phyloP scores from a whole-genome alignment of 257 asterid species.

The Scutellaria baicalensis region DNA sequence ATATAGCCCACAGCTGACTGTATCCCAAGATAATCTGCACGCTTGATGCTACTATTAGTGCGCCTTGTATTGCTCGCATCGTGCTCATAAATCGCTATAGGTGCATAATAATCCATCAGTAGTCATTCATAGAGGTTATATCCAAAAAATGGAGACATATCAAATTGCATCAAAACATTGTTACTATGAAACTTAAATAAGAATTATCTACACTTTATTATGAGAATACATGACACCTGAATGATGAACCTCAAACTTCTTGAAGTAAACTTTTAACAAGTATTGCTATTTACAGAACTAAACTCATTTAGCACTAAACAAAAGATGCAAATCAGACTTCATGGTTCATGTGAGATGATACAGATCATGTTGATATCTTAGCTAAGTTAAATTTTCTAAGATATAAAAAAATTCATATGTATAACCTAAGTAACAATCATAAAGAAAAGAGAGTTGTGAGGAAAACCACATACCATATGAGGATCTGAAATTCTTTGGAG shows the following conservation, averaged over 20 bases:
- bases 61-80: constrained; percentile 93
- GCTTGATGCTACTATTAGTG: constrained; percentile 89
- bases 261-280: neutral
- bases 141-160: neutral
- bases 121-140: neutral
- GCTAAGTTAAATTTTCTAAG: neutral
- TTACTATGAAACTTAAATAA: neutral
- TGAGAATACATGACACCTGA: neutral
- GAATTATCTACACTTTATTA: neutral
- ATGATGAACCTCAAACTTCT: neutral
- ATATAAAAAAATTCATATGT: too few relatives aligned
- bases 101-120: constrained; percentile 5
- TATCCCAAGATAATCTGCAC: constrained; percentile 92
- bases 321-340: neutral
- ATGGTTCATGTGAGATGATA: neutral
- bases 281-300: neutral
- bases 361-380: neutral
- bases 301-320: neutral
- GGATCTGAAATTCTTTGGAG: constrained; percentile 66
- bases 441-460: neutral
- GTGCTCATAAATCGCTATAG: constrained; percentile 71
- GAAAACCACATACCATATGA: constrained; percentile 41
- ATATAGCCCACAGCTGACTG: constrained; percentile 97
- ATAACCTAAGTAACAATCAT: too few relatives aligned
- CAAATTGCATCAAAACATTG: neutral